These are phyloP conservation scores for Grigorovia yakushimaensis DNA, from an alignment of 805 yeast genomes.

Conservation along the genomic window DNA sequence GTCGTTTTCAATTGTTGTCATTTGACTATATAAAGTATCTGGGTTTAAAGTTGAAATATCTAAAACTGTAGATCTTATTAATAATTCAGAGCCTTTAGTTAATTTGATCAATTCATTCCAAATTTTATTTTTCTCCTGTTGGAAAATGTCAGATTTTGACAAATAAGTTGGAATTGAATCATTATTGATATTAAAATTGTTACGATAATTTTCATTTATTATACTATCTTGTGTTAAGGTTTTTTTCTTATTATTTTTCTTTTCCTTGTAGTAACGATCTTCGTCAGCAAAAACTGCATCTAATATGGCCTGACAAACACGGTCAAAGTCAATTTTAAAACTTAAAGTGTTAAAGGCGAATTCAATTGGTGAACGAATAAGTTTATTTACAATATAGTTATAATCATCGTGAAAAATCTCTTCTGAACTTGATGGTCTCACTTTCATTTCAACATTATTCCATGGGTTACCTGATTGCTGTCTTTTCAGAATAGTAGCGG, in stretches of 20 bases:
- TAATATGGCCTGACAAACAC: constrained; percentile 9
- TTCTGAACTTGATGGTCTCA: constrained; percentile 7
- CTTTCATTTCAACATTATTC: constrained; percentile 7
- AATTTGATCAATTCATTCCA: constrained; percentile 9
- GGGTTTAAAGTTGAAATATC: constrained; percentile 17
- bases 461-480: constrained; percentile 15
- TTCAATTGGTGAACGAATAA: constrained; percentile 17
- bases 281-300: constrained; percentile 18
- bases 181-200: constrained; percentile 8
- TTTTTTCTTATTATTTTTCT: constrained; percentile 7
- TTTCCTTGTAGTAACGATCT: constrained; percentile 14
- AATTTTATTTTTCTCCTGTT: constrained; percentile 7
- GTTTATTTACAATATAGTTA: constrained; percentile 11
- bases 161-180: constrained; percentile 11
- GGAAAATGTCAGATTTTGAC: constrained; percentile 7
- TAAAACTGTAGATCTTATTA: constrained; percentile 14
- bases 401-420: constrained; percentile 17
- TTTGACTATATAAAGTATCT: constrained; percentile 14
- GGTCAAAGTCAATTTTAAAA: constrained; percentile 13
- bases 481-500: constrained; percentile 12
- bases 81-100: background rate
- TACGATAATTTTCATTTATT: constrained; percentile 13
- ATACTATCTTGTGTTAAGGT: constrained; percentile 8
- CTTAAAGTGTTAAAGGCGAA: constrained; percentile 11
- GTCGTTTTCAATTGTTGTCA: constrained; percentile 16